Evolutionary conservation across 257 asterid species (phyloP), one percentile per base, ranked within the genome.

Genomic region (Primulina huaijiensis): DNA sequence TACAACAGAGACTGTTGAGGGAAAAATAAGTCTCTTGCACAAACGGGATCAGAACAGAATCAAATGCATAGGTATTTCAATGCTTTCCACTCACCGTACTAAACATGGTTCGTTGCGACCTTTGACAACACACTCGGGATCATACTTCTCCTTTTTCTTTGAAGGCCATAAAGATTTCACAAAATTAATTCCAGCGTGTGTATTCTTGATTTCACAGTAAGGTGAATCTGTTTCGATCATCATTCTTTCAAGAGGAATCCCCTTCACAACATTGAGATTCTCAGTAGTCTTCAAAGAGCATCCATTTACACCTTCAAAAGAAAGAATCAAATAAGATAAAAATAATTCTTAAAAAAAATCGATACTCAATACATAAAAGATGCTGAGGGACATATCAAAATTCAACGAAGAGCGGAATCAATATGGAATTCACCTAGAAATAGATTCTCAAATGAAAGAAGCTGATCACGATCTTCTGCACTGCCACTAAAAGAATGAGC

Each of bases 221-320:
- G 99, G 97, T 35, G 99, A 89, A 80, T 93, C 99, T 4, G 97
- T 93, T 79, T 93, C 99, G 58, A 90, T 90, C 97, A 93, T 89
- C 89, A 93, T 80, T 68, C 90, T 77, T 71, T 87, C 95, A 31
- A 78, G 27, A 19, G 96, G 96, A 79, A 93, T 90, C 21, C 95
- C 96, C 79, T 81, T 89, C 17, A 93, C 92, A 71, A 89, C 92
- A 30, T 93, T 92, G 74, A 93, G 90, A 81, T 93, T 93, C 82
- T 90, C 96, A 14, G 85, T 79, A 12, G 83, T 87, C 84, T 83
- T 90, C 62, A 92, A 81, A 62, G 98, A 92, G 77, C 97, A 92
- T 64, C 98, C 96, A 77, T 92, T 92, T 55, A 90, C 63, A 66
- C 98, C 98, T 92, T 59, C 19, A 69, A 23, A 64, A 64, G 63